Conservation (phyloP, 495 filamentous ascomycete genomes). For the Hypoxylon lienhwacheense region DNA sequence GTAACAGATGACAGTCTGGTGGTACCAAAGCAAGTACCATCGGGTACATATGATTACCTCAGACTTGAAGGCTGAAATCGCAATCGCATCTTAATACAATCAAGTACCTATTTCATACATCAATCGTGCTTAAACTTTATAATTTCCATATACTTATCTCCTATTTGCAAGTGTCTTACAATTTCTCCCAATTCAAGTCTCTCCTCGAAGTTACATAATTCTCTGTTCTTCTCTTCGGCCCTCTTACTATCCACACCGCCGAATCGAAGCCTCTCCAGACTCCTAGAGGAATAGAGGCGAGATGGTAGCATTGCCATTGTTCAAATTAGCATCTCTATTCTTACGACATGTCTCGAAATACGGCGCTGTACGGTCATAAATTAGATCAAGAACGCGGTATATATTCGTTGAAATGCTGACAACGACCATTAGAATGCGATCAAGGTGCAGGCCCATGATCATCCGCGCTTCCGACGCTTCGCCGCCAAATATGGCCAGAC, state of each 20-base stretch:
- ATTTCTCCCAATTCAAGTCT: too few species aligned
- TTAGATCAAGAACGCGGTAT: not conserved
- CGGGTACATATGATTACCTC: too few species aligned
- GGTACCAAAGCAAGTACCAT: too few species aligned
- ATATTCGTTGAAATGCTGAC: conserved; percentile 15
- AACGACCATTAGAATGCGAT: conserved; percentile 74
- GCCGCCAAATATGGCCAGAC: conserved; percentile 69
- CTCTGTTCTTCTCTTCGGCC: not conserved
- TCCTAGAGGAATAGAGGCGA: conserved; percentile 4
- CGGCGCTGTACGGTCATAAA: conserved; percentile 52
- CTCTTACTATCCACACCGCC: conserved; percentile 4
- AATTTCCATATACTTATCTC: too few species aligned
- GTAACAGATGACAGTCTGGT: too few species aligned
- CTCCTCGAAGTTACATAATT: too few species aligned
- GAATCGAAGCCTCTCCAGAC: conserved; percentile 1
- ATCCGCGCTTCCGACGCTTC: conserved; percentile 82
- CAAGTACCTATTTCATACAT: too few species aligned
- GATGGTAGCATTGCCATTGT: conserved; percentile 57
- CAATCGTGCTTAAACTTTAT: too few species aligned
- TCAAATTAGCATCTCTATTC: conserved; percentile 53
- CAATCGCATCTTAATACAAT: too few species aligned
- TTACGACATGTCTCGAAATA: conserved; percentile 62
- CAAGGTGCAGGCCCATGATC: conserved; percentile 91
- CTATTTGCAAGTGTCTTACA: too few species aligned
- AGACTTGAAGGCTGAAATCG: too few species aligned